phyloP scores from a whole-genome alignment of 2,329 filamentous ascomycete species.

The Aspergillus caelatus region DNA sequence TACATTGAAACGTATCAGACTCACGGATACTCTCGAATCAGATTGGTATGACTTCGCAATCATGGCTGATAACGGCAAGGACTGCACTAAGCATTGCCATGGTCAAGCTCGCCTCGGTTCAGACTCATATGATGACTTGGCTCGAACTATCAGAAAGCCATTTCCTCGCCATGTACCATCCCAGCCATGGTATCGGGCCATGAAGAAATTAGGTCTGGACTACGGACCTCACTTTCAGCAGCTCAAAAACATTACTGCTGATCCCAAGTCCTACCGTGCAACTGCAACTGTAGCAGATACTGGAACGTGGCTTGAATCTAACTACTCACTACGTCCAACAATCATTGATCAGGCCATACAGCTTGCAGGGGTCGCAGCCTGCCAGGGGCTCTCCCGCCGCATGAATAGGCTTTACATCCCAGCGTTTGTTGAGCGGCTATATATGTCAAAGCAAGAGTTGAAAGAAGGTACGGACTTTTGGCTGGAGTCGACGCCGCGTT shows the following conservation, averaged over 20 bases:
- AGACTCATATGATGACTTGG: not conserved
- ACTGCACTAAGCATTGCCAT: not conserved
- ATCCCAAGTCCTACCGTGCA: not conserved
- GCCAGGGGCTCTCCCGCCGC: constrained; percentile 15
- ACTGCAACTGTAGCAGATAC: not conserved
- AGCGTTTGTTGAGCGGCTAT: constrained; percentile 17
- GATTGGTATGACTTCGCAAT: constrained; percentile 5
- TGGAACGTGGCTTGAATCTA: not conserved
- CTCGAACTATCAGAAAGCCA: not conserved
- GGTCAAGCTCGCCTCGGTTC: not conserved
- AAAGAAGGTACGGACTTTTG: not conserved
- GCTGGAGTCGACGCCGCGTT: no score
- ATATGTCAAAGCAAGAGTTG: not conserved
- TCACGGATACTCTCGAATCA: not conserved
- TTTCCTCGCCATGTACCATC: not conserved
- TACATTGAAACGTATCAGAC: constrained; percentile 8
- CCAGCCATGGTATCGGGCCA: constrained; percentile 7
- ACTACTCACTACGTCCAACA: constrained; percentile 24
- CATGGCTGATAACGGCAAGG: not conserved
- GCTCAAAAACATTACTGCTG: constrained; percentile 4
- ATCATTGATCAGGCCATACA: constrained; percentile 24
- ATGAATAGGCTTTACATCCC: constrained; percentile 21
- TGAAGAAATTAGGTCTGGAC: not conserved
- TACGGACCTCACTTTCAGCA: constrained; percentile 7
- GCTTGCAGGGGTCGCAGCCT: constrained; percentile 20